These are phyloP conservation scores for Malus asiatica DNA, from an alignment of 306 rosid species.

Conservation along the genomic window DNA sequence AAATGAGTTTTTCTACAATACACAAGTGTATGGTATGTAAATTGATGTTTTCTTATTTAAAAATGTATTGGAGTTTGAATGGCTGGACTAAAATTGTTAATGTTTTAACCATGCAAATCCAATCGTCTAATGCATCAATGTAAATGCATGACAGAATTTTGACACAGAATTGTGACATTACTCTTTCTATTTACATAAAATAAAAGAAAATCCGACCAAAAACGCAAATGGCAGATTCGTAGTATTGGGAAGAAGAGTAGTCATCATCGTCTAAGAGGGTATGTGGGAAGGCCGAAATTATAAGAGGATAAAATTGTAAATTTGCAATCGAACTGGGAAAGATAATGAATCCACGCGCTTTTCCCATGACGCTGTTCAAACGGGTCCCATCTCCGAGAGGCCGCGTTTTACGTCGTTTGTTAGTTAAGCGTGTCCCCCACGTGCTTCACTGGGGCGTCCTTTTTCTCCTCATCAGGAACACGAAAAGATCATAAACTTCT, in stretches of 20 bases:
- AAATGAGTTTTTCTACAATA: no score
- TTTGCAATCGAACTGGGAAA: background rate
- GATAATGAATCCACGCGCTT: constrained; percentile 7
- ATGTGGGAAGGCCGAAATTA: background rate
- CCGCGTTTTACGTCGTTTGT: background rate
- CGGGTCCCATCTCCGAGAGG: background rate
- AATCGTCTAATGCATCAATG: no score
- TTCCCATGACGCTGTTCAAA: background rate
- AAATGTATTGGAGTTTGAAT: no score
- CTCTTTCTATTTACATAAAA: no score
- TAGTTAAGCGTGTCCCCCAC: background rate
- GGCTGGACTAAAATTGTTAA: no score
- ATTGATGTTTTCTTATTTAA: no score
- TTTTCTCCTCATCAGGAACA: background rate
- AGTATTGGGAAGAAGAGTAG: background rate
- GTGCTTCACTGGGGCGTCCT: background rate
- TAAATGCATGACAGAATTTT: no score
- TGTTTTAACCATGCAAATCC: no score
- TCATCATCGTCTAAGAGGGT: background rate
- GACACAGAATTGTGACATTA: no score
- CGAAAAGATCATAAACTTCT: background rate
- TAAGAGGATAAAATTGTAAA: background rate
- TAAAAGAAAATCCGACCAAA: no score
- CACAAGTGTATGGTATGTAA: no score
- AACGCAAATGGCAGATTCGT: background rate